These are phyloP conservation scores for Cutaneotrichosporon sp. DNA, from an alignment of 1,284 basidiomycete species.

Conservation along the genomic window DNA sequence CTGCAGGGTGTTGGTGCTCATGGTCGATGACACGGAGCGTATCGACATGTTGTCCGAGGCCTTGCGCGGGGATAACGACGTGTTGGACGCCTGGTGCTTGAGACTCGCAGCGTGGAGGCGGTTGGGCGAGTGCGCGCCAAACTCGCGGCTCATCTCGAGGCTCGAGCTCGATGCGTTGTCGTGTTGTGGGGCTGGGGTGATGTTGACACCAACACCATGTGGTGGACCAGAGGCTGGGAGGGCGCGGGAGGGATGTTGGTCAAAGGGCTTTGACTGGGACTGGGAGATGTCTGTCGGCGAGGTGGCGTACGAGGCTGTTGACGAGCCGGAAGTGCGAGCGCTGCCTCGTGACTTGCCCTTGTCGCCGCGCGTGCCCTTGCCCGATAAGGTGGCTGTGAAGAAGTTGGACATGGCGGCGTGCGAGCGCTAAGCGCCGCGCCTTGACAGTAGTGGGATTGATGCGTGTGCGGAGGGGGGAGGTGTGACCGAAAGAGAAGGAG, in stretches of 20 bases:
- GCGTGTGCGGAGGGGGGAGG: neutral
- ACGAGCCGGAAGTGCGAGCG: conserved; percentile 29
- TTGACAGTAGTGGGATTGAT: neutral
- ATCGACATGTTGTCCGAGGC: conserved; percentile 41
- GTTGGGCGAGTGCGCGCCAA: conserved; percentile 24
- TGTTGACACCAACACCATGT: neutral
- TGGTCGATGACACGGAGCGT: conserved; percentile 31
- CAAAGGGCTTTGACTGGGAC: conserved; percentile 16
- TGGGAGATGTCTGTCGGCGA: conserved; percentile 15
- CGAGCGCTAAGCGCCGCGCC: conserved; percentile 10
- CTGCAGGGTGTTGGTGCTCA: conserved; percentile 13
- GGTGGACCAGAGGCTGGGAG: neutral
- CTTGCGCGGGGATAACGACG: conserved; percentile 17
- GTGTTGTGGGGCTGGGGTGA: neutral
- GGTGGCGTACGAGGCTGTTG: conserved; percentile 18
- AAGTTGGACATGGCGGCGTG: conserved; percentile 13
- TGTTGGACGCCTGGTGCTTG: conserved; percentile 5
- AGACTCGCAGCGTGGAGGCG: conserved; percentile 28
- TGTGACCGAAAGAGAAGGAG: neutral
- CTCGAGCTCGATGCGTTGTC: conserved; percentile 7
- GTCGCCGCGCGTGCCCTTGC: conserved; percentile 12
- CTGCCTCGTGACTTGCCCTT: conserved; percentile 13
- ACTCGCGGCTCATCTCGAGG: conserved; percentile 21
- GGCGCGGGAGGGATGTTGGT: conserved; percentile 10
- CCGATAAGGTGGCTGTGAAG: conserved; percentile 11